phyloP scores from a whole-genome alignment of 2,329 filamentous ascomycete species.

The Ascochyta clinopodiicola region DNA sequence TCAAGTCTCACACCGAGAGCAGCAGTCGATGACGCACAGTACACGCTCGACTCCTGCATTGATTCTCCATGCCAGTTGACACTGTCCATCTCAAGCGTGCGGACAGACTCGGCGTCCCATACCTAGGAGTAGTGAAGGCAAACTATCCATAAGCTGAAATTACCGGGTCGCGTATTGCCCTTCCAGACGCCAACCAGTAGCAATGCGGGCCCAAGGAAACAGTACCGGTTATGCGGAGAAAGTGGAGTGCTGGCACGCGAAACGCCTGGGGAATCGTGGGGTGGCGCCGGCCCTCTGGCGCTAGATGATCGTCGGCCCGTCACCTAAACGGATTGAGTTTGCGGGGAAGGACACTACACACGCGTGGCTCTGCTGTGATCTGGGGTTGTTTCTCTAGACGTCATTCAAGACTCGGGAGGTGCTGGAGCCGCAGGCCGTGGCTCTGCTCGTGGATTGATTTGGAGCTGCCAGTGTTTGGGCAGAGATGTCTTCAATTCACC shows the following conservation, averaged over 20 bases:
- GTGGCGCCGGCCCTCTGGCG: conserved; percentile 27
- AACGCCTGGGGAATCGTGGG: conserved; percentile 28
- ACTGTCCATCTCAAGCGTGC: conserved; percentile 5
- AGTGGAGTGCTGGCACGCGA: conserved; percentile 31
- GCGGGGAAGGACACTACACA: conserved; percentile 39
- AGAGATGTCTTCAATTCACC: not conserved
- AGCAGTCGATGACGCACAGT: not conserved
- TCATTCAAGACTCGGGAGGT: conserved; percentile 18
- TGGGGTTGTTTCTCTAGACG: conserved; percentile 26
- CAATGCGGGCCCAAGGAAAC: not conserved
- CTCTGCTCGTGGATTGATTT: not conserved
- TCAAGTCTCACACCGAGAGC: not conserved
- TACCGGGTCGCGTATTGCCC: not conserved
- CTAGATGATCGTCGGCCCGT: conserved; percentile 30
- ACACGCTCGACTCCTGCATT: not conserved
- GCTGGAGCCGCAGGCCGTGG: not conserved
- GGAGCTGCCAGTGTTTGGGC: not conserved
- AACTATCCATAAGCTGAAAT: not conserved
- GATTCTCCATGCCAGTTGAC: conserved; percentile 6
- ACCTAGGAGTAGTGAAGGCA: conserved; percentile 12
- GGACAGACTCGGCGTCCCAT: conserved; percentile 14
- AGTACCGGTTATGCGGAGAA: conserved; percentile 34
- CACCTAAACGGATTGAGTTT: conserved; percentile 30
- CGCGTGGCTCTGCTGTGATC: conserved; percentile 8
- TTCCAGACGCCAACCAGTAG: conserved; percentile 5